Conservation (phyloP, 1,284 basidiomycete species). For the Ceratorhiza oryzae-sativae region DNA sequence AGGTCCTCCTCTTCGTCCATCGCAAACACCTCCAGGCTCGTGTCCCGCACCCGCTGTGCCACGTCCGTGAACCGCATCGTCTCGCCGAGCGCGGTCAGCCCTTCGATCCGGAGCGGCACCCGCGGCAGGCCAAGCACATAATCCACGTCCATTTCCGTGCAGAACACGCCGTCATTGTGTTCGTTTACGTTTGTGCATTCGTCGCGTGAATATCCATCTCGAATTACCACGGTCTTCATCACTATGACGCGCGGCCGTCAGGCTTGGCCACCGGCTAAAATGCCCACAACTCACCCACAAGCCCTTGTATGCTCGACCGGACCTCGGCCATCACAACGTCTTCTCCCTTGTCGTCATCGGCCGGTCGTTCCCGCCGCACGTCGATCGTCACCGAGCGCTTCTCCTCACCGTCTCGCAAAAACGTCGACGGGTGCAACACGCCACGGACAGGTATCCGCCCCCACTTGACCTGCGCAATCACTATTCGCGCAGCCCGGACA, state of each 20-base stretch:
- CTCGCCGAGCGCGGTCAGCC: slow-evolving; percentile 57
- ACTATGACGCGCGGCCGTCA: background rate
- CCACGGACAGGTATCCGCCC: slow-evolving; percentile 69
- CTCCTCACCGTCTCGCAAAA: slow-evolving; percentile 89
- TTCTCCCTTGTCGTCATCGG: slow-evolving; percentile 4
- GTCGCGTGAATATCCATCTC: slow-evolving; percentile 30
- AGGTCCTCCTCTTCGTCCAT: slow-evolving; percentile 73
- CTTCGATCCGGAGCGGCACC: slow-evolving; percentile 55
- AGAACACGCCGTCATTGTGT: slow-evolving; percentile 32
- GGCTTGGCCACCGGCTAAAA: background rate
- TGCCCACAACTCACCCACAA: slow-evolving; percentile 9
- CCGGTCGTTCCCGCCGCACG: slow-evolving; percentile 50
- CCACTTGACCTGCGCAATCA: slow-evolving; percentile 87
- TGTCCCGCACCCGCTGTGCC: slow-evolving; percentile 62
- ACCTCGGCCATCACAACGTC: slow-evolving; percentile 29
- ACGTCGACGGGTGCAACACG: slow-evolving; percentile 76
- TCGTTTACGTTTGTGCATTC: slow-evolving; percentile 36
- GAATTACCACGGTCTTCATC: slow-evolving; percentile 30
- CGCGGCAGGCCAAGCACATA: slow-evolving; percentile 67
- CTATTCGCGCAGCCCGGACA: slow-evolving; percentile 75
- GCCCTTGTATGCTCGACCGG: slow-evolving; percentile 35
- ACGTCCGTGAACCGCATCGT: slow-evolving; percentile 70
- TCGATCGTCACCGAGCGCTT: slow-evolving; percentile 73
- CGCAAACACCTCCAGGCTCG: slow-evolving; percentile 85
- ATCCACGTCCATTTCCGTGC: slow-evolving; percentile 74